Evolutionary conservation across 2,329 filamentous ascomycete genomes (phyloP).

Genomic region (Penicillium sp.): DNA sequence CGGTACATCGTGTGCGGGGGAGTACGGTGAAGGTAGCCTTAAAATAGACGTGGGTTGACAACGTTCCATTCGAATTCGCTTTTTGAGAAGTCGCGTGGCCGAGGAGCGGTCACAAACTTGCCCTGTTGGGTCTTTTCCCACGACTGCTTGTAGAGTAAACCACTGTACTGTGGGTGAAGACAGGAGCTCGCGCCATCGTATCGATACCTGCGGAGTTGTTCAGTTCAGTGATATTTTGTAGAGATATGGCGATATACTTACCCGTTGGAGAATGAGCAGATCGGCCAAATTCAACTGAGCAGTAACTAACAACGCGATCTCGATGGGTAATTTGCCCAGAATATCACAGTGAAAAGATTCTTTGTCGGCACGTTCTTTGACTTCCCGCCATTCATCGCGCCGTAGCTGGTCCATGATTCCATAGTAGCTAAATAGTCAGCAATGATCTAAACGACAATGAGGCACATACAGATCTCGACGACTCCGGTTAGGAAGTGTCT

Average conservation of each 20-base stretch:
- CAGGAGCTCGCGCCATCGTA: constrained; percentile 29
- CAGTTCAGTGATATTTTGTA: neutral
- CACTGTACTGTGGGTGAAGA: constrained; percentile 24
- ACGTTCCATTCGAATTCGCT: constrained; percentile 21
- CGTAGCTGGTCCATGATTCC: constrained; percentile 27
- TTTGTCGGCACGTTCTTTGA: constrained; percentile 20
- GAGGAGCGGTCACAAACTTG: neutral
- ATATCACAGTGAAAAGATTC: constrained; percentile 32
- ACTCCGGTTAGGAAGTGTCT: constrained; percentile 16
- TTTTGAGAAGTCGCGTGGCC: constrained; percentile 12
- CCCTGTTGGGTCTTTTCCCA: constrained; percentile 2
- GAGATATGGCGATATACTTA: constrained; percentile 11
- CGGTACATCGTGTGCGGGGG: neutral
- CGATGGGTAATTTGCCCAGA: constrained; percentile 30
- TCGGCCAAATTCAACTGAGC: constrained; percentile 27
- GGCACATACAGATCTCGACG: constrained; percentile 19
- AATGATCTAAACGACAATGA: neutral
- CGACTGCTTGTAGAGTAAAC: constrained; percentile 16
- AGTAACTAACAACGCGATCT: constrained; percentile 29
- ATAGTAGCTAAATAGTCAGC: constrained; percentile 21
- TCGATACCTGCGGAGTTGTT: constrained; percentile 29
- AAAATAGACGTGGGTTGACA: constrained; percentile 19
- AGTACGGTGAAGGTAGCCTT: neutral
- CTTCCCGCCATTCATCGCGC: constrained; percentile 31
- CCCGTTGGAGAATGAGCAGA: constrained; percentile 27